Evolutionary conservation across 257 asterid species (phyloP), one percentile per base, ranked within the genome.

Genomic region (Nicotiana benthamiana): DNA sequence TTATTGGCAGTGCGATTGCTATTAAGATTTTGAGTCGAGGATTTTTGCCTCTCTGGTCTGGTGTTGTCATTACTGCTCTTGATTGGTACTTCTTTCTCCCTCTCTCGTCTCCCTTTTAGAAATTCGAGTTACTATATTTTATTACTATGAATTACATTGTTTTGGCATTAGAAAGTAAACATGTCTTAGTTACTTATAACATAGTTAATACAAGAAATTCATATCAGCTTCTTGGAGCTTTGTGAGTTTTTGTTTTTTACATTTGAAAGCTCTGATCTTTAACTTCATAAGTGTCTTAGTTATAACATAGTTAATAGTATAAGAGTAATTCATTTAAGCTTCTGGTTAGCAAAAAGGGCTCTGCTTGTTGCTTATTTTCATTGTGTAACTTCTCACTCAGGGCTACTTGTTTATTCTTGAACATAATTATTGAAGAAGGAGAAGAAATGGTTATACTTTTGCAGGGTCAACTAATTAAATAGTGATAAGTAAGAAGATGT

Each of bases 1-100:
- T 92, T 0, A 92, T 92, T 84, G 97, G 97, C 9, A 91, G 95
- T 77, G 95, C 97, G 5, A 92, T 92, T 80, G 97, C 97, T 1
- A 87, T 92, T n/a, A 92, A 88, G 86, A 91, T 92, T 64, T 85
- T 92, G 75, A 89, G 89, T 76, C 75, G 83, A 0, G 96, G 94
- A 0, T 18, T 90, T 6, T 62, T 92, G 61, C 97, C 97, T 12
- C 91, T 92, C 0, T 92, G 96, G 97, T 89, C 93, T 79, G 96
- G 97, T 59, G 97, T 92, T 1, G 13, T 91, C 72, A 91, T 92
- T 43, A 92, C 97, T 1, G 97, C 97, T 79, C 87, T 90, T 28
- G 97, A 92, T 75, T 92, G 97, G 97, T 92, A 84, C 26, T 43
- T 43, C 57, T 70, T 10, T 43, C 13, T 22, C 77, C 48, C 32